phyloP scores from a whole-genome alignment of 768 basidiomycete species.

The Lactifluus echinatus region DNA sequence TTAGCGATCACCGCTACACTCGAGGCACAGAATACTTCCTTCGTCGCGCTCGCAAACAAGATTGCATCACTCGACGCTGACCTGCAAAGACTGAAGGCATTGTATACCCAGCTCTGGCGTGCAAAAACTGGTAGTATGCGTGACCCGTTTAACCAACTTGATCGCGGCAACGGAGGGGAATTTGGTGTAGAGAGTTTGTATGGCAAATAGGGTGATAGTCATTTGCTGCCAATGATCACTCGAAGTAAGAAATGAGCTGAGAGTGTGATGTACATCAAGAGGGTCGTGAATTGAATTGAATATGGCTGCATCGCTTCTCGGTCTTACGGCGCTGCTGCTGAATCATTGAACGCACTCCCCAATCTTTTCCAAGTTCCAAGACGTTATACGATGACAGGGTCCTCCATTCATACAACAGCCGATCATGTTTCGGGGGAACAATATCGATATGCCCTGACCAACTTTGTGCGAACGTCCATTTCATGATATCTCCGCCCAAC shows the following conservation, averaged over 20 bases:
- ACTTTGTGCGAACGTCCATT: slow-evolving; percentile 41
- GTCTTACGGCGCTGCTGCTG: no score
- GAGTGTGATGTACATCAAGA: no score
- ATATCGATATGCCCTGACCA: slow-evolving; percentile 75
- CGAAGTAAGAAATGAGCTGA: no score
- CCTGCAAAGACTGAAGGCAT: slow-evolving; percentile 62
- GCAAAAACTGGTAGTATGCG: slow-evolving; percentile 73
- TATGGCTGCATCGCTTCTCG: no score
- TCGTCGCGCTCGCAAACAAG: slow-evolving; percentile 67
- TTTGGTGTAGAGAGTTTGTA: slow-evolving; percentile 44
- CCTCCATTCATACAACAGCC: background rate
- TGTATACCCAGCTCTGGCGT: slow-evolving; percentile 75
- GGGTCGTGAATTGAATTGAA: no score
- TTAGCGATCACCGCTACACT: slow-evolving; percentile 69
- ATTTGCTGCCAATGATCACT: no score
- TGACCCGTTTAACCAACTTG: slow-evolving; percentile 63
- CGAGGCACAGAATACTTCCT: slow-evolving; percentile 71
- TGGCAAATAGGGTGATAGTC: slow-evolving; percentile 31
- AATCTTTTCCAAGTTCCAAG: background rate
- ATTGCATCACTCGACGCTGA: slow-evolving; percentile 68
- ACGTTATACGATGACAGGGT: background rate
- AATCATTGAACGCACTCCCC: background rate
- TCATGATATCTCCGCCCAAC: background rate
- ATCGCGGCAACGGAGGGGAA: slow-evolving; percentile 33
- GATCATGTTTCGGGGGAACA: slow-evolving; percentile 47